These are phyloP conservation scores for Silene latifolia DNA, from an alignment of 148 eudicot species.

Conservation along the genomic window DNA sequence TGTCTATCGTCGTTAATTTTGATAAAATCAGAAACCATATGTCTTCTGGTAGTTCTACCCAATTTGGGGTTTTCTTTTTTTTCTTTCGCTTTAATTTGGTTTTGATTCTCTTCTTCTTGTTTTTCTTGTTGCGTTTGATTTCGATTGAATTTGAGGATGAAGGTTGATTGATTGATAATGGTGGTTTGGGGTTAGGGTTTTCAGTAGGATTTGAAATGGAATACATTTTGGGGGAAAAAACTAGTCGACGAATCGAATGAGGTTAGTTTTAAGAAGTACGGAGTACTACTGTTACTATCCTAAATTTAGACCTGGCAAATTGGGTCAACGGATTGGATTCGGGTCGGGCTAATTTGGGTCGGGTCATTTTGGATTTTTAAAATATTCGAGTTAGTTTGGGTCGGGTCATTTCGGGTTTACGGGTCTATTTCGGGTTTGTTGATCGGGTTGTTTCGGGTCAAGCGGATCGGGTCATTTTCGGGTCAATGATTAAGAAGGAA, in stretches of 20 bases:
- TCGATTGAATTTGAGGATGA: not conserved
- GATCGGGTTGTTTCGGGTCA: no score
- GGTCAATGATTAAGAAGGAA: no score
- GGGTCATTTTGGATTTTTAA: no score
- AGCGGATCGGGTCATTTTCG: no score
- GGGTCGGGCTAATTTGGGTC: no score
- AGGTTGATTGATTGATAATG: not conserved
- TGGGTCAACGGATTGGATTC: no score
- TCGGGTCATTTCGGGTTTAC: no score
- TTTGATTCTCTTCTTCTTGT: not conserved
- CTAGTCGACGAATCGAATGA: not conserved
- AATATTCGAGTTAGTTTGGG: no score
- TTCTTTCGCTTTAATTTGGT: not conserved
- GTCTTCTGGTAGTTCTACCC: slow-evolving; percentile 13
- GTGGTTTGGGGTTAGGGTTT: not conserved
- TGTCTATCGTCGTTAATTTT: slow-evolving; percentile 18
- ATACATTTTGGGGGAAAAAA: not conserved
- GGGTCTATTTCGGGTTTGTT: no score
- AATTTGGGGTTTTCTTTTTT: not conserved
- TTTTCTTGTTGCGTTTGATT: not conserved
- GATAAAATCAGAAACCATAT: slow-evolving; percentile 21
- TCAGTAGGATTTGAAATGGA: not conserved
- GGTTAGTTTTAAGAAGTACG: no score
- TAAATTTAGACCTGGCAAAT: no score
- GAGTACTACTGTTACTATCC: no score